Evolutionary conservation across 495 filamentous ascomycete genomes (phyloP), one percentile per base, ranked within the genome.

Genomic region (Daldinia bambusicola): DNA sequence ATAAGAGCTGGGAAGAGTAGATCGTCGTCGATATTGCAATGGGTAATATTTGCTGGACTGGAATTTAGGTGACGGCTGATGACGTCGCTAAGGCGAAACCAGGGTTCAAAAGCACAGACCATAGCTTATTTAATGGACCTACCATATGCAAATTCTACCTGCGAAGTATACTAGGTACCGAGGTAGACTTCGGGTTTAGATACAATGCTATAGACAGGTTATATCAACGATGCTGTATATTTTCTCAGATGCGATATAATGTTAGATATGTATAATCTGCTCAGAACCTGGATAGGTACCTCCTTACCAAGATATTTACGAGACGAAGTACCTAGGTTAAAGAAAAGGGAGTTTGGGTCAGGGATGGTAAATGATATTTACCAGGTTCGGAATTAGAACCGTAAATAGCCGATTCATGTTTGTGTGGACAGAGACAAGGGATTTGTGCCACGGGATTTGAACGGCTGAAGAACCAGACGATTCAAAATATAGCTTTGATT

Each of bases 21-120:
- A 48, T 9, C 2, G 8, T 48, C 7, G 43, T 9, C 18, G 1
- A 20, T 48, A 48, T 12, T 22, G 18, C 20, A 22, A 48, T 12
- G 8, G 18, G n/a, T 8, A 10, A 53, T 32, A 31, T 30, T 31
- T 8, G 16, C 20, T 48, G 16, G 18, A 53, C 31, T 56, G 13
- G 59, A 66, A 51, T 60, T 71, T 60, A 20, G 26, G 67, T 56
- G 69, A 68, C 65, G 34, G 48, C 52, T 14, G 59, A 72, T 72
- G 69, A 72, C 69, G 69, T 72, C 63, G 69, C 52, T 55, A 59
- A 56, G 53, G 18, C 18, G 45, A 37, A 37, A 14, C 12, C 14
- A 63, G 69, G 63, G 48, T 31, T 16, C 18, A 50, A 10, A 43
- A 43, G 61, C 65, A 72, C 70, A 31, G 51, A 57, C 56, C 65